Conservation (phyloP, 2,329 filamentous ascomycete species). For the Epichloe gansuensis region DNA sequence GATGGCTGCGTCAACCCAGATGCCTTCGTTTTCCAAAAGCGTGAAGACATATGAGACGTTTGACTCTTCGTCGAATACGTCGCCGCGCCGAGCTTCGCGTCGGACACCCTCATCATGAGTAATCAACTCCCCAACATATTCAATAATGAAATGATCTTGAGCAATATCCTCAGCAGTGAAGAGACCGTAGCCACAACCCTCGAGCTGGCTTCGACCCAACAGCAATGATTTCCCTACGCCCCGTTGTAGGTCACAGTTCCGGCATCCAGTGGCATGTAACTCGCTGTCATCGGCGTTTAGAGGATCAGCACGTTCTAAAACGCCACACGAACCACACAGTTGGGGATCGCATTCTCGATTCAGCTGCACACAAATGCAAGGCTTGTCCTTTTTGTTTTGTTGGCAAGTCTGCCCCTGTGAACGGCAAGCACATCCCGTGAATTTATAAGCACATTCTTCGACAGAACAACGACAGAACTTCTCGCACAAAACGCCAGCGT, state of each 20-base stretch:
- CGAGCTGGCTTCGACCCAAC: constrained; percentile 57
- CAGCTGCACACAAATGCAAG: constrained; percentile 59
- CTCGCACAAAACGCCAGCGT: constrained; percentile 54
- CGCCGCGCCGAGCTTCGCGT: constrained; percentile 47
- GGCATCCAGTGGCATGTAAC: constrained; percentile 48
- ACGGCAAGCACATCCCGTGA: constrained; percentile 55
- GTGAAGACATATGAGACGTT: constrained; percentile 55
- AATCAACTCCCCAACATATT: constrained; percentile 71
- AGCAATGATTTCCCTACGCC: constrained; percentile 52
- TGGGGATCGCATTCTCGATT: constrained; percentile 74
- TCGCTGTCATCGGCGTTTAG: constrained; percentile 48
- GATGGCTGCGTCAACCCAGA: constrained; percentile 62
- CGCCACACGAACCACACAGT: constrained; percentile 61
- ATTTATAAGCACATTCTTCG: constrained; percentile 48
- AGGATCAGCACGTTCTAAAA: constrained; percentile 55
- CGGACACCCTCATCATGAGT: constrained; percentile 57
- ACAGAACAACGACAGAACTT: constrained; percentile 55
- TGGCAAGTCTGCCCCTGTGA: constrained; percentile 46
- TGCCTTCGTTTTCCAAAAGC: constrained; percentile 45
- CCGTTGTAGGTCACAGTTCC: constrained; percentile 62
- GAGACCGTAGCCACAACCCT: constrained; percentile 60
- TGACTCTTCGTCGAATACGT: constrained; percentile 47
- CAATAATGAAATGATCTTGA: constrained; percentile 62
- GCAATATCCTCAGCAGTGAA: constrained; percentile 58
- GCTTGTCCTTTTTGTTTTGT: constrained; percentile 41